A percentile compares a stretch with the other conserved stretches of the same genome.
Evolutionary conservation across 164 flowering plant species (phyloP).

Genomic region (Santalum album): DNA sequence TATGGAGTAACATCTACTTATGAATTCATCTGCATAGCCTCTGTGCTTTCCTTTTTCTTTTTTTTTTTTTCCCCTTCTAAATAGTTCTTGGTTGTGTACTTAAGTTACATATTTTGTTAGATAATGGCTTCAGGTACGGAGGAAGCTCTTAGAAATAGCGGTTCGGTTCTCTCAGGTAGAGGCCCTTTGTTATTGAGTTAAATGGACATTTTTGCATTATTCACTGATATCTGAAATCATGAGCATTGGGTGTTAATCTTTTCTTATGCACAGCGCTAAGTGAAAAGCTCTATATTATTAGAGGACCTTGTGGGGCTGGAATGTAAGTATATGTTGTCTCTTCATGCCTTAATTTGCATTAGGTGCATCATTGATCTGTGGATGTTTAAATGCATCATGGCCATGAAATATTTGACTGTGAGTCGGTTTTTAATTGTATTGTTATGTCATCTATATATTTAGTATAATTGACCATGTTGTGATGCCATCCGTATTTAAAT

Average conservation of each 20-base stretch:
- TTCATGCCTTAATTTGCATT: too few species aligned
- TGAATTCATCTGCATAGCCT: background rate
- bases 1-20: background rate
- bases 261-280: slow-evolving; percentile 55
- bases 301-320: slow-evolving; percentile 95
- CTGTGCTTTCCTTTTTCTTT: background rate
- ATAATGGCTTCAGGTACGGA: slow-evolving; percentile 90
- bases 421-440: too few species aligned
- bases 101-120: slow-evolving; percentile 22
- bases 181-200: slow-evolving; percentile 2
- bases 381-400: background rate
- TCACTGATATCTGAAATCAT: background rate
- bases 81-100: background rate
- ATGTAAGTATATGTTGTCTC: slow-evolving; percentile 39
- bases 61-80: too few species aligned
- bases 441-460: too few species aligned
- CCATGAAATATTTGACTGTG: too few species aligned
- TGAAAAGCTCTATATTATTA: slow-evolving; percentile 87
- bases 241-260: slow-evolving; percentile 1
- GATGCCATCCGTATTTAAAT: too few species aligned
- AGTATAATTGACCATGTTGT: too few species aligned
- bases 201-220: too few species aligned
- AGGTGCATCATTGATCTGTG: too few species aligned
- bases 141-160: slow-evolving; percentile 67
- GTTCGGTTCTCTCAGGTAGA: slow-evolving; percentile 90